Conservation (phyloP, 345 rosid species). For the Lenwebbia sp. region DNA sequence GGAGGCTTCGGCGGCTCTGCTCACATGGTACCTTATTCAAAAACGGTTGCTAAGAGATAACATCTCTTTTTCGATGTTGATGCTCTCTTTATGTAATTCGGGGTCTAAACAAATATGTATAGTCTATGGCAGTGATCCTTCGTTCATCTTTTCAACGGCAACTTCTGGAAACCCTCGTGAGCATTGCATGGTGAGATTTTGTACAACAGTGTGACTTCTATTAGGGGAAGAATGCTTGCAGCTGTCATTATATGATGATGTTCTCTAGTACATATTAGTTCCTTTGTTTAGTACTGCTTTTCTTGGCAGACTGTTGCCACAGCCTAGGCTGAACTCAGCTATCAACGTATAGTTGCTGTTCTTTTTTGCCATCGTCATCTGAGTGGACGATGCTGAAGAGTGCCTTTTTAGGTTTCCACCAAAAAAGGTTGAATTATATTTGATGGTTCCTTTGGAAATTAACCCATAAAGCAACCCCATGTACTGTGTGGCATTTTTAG, state of each 20-base stretch:
- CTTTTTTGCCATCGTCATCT: not conserved
- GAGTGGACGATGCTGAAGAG: not conserved
- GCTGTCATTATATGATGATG: not conserved
- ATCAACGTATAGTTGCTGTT: not conserved
- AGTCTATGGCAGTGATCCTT: conserved; percentile 79
- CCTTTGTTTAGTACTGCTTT: not conserved
- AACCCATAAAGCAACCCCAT: not conserved
- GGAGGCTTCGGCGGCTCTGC: conserved; percentile 85
- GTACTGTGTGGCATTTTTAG: not conserved
- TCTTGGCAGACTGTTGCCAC: not conserved
- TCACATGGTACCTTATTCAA: conserved; percentile 52
- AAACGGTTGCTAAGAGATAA: not conserved
- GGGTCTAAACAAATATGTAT: conserved; percentile 9
- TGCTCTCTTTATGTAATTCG: not conserved
- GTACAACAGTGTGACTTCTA: not conserved
- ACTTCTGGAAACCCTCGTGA: conserved; percentile 92
- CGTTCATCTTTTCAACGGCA: conserved; percentile 84
- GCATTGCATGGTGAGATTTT: conserved; percentile 76
- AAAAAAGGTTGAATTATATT: not conserved
- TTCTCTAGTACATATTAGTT: not conserved
- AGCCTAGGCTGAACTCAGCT: not conserved
- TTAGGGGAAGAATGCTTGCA: not conserved
- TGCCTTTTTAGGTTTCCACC: not conserved
- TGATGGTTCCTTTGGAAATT: not conserved
- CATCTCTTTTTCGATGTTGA: not conserved